These are phyloP conservation scores for Xylaria flabelliformis DNA, from an alignment of 495 filamentous ascomycete species.

Conservation along the genomic window DNA sequence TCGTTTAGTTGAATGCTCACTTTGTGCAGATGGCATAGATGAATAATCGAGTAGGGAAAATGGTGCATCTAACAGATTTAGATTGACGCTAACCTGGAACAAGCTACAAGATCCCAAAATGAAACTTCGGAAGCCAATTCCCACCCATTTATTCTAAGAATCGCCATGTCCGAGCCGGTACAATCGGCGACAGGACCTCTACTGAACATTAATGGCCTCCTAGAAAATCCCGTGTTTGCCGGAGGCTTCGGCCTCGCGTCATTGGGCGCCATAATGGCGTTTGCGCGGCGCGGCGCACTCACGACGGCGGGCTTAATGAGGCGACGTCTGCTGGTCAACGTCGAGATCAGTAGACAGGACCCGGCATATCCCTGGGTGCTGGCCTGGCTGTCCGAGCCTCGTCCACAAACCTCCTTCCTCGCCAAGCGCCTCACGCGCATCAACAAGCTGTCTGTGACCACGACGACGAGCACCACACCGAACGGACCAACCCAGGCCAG, in stretches of 20 bases:
- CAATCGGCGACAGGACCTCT: constrained; percentile 33
- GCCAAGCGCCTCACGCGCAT: constrained; percentile 55
- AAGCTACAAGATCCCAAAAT: neutral
- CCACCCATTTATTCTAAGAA: constrained; percentile 1
- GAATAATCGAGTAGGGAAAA: neutral
- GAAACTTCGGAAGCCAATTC: neutral
- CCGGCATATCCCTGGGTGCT: constrained; percentile 94
- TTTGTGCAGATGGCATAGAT: neutral
- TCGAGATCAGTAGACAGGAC: constrained; percentile 93
- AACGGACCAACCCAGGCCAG: constrained; percentile 72
- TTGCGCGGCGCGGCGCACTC: constrained; percentile 75
- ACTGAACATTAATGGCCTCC: constrained; percentile 56
- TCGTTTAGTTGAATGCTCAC: neutral
- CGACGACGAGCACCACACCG: constrained; percentile 65
- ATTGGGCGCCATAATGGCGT: constrained; percentile 76
- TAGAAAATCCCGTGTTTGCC: constrained; percentile 64
- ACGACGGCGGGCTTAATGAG: constrained; percentile 73
- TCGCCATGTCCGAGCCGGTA: constrained; percentile 40
- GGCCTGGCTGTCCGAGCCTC: constrained; percentile 88
- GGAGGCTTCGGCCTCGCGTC: constrained; percentile 83
- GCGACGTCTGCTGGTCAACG: constrained; percentile 86
- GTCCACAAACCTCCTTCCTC: constrained; percentile 56
- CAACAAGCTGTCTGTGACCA: constrained; percentile 56
- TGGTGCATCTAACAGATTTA: neutral
- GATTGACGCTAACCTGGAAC: neutral